Conservation (phyloP, 345 rosid genomes). For the Acer saccharum region DNA sequence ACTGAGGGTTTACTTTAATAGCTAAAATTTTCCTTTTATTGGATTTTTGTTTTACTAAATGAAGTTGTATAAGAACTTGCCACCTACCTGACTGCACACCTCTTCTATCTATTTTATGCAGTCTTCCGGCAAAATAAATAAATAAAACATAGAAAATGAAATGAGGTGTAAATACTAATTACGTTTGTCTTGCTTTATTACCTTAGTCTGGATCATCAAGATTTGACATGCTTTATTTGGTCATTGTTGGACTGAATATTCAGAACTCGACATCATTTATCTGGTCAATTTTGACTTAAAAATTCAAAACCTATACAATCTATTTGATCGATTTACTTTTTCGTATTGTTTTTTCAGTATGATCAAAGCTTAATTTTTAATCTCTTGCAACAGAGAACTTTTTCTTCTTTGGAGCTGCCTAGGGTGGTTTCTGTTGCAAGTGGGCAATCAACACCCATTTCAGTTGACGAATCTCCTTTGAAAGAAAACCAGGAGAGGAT, state of each 20-base stretch:
- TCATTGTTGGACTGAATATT: conserved; percentile 2
- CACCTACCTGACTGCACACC: neutral
- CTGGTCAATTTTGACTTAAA: neutral
- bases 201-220: neutral
- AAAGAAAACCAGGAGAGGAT: conserved; percentile 47
- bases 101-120: neutral
- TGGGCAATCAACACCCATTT: conserved; percentile 47
- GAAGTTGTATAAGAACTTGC: neutral
- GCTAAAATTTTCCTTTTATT: neutral
- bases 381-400: conserved; percentile 58
- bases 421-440: conserved; percentile 69
- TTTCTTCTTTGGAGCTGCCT: conserved; percentile 94
- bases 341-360: neutral
- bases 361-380: conserved; percentile 20
- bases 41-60: neutral
- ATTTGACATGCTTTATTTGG: neutral
- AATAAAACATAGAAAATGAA: neutral
- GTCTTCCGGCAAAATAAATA: neutral
- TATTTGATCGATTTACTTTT: neutral
- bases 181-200: neutral
- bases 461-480: conserved; percentile 42
- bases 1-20: neutral
- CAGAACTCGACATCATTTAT: neutral
- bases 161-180: neutral
- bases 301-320: neutral